Percentiles rank a stretch among this genome's conserved stretches.
Conservation (phyloP, 2,329 filamentous ascomycete species). For the Fusarium albosuccineum region DNA sequence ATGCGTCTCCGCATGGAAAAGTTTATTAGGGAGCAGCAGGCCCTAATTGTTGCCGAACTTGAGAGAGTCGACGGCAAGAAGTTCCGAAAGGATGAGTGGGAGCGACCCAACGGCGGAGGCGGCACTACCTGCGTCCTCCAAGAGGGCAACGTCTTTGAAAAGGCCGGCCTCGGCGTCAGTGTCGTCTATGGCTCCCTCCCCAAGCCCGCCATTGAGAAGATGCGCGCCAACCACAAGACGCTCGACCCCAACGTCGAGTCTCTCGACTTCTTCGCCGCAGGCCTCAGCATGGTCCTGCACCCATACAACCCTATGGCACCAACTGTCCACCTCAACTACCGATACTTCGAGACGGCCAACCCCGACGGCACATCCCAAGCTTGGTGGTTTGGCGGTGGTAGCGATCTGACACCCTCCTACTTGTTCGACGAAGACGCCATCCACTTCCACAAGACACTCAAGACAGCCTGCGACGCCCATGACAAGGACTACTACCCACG, state of each 20-base stretch:
- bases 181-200: conserved; percentile 94
- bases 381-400: conserved; percentile 99
- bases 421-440: conserved; percentile 97
- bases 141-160: conserved; percentile 97
- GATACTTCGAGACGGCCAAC: conserved; percentile 97
- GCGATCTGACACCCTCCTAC: conserved; percentile 92
- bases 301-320: conserved; percentile 96
- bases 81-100: conserved; percentile 90
- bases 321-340: conserved; percentile 97
- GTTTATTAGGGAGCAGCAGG: conserved; percentile 93
- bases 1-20: conserved; percentile 99
- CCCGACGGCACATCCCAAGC: conserved; percentile 83
- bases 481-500: conserved; percentile 91
- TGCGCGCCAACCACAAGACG: conserved; percentile 95
- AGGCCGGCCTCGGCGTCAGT: conserved; percentile 94
- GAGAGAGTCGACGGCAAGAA: conserved; percentile 85
- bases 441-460: conserved; percentile 95
- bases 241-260: conserved; percentile 83
- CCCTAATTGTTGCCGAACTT: conserved; percentile 85
- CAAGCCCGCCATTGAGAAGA: conserved; percentile 87
- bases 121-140: conserved; percentile 96
- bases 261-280: conserved; percentile 94
- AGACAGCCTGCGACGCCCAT: conserved; percentile 92
- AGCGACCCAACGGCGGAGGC: conserved; percentile 87
- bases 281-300: conserved; percentile 92